phyloP scores from a whole-genome alignment of 1,284 basidiomycete genomes.

The Mycocalia duriaeana region DNA sequence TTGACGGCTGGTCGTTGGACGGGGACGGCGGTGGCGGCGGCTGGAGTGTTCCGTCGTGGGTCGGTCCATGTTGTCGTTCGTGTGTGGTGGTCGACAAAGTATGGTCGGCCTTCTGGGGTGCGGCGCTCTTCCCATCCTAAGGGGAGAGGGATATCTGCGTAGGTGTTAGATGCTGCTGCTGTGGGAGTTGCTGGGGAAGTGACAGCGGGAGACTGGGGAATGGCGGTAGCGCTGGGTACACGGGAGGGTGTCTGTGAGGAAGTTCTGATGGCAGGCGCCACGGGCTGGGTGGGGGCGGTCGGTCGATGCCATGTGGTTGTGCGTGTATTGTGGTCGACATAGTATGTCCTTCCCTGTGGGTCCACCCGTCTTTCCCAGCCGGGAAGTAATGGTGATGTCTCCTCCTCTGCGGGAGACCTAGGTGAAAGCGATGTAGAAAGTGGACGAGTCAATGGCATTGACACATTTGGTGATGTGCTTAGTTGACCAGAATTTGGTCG shows the following conservation, averaged over 20 bases:
- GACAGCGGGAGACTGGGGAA: constrained; percentile 21
- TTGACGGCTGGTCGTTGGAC: constrained; percentile 72
- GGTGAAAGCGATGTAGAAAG: constrained; percentile 23
- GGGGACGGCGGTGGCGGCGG: constrained; percentile 34
- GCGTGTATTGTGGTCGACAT: constrained; percentile 89
- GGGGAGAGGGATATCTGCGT: constrained; percentile 77
- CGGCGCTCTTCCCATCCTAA: constrained; percentile 98
- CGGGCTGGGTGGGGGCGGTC: constrained; percentile 16
- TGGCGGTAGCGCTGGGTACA: constrained; percentile 24
- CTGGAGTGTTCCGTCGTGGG: constrained; percentile 74
- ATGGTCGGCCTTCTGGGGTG: constrained; percentile 95
- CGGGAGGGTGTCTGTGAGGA: constrained; percentile 17
- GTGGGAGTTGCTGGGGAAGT: constrained; percentile 23
- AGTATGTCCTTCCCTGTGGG: constrained; percentile 83
- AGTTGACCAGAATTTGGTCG: constrained; percentile 24
- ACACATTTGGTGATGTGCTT: constrained; percentile 27
- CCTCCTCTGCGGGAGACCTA: constrained; percentile 51
- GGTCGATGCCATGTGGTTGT: constrained; percentile 93
- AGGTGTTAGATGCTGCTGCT: constrained; percentile 27
- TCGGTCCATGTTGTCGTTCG: constrained; percentile 99
- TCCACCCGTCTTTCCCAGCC: constrained; percentile 96
- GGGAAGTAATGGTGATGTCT: constrained; percentile 68
- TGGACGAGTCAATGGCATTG: constrained; percentile 27
- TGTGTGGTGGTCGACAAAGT: constrained; percentile 96
- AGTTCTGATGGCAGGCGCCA: constrained; percentile 16